Evolutionary conservation across 2,329 filamentous ascomycete genomes (phyloP).

Genomic region (Metarhizium brunneum): DNA sequence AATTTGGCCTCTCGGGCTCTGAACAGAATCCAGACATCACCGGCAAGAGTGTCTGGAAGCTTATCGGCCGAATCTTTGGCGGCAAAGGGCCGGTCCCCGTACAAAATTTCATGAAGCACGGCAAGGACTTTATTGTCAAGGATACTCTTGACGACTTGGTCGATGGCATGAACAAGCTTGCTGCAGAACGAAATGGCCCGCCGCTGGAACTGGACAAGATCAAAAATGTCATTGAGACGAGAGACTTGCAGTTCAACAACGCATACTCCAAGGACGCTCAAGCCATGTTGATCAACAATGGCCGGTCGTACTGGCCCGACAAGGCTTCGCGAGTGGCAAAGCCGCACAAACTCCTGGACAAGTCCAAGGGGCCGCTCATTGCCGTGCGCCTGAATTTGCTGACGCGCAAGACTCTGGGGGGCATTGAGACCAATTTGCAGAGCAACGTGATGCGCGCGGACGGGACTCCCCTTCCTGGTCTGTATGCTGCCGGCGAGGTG

Average conservation of each 20-base stretch:
- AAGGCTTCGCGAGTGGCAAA: conserved; percentile 38
- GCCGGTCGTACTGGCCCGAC: conserved; percentile 46
- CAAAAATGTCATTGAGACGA: conserved; percentile 37
- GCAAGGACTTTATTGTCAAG: conserved; percentile 50
- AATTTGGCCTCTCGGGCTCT: conserved; percentile 53
- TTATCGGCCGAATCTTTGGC: conserved; percentile 41
- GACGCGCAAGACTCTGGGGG: conserved; percentile 51
- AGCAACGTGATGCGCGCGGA: conserved; percentile 47
- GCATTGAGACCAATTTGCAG: conserved; percentile 49
- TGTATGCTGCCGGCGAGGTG: conserved; percentile 52
- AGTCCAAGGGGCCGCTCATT: conserved; percentile 47
- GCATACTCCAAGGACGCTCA: conserved; percentile 51
- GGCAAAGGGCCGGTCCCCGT: conserved; percentile 44
- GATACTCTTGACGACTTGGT: conserved; percentile 47
- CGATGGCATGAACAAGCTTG: conserved; percentile 49
- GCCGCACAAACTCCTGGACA: conserved; percentile 45
- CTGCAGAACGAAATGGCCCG: conserved; percentile 34
- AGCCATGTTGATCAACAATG: conserved; percentile 51
- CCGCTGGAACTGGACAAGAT: conserved; percentile 35
- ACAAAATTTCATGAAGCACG: conserved; percentile 49
- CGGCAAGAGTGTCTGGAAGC: conserved; percentile 43
- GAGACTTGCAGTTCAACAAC: conserved; percentile 48
- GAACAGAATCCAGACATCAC: conserved; percentile 56
- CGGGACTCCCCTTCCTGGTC: conserved; percentile 35
- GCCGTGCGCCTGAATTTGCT: conserved; percentile 52